These are phyloP conservation scores for Colletotrichum ledebouriae DNA, from an alignment of 2,329 filamentous ascomycete genomes.

Conservation along the genomic window DNA sequence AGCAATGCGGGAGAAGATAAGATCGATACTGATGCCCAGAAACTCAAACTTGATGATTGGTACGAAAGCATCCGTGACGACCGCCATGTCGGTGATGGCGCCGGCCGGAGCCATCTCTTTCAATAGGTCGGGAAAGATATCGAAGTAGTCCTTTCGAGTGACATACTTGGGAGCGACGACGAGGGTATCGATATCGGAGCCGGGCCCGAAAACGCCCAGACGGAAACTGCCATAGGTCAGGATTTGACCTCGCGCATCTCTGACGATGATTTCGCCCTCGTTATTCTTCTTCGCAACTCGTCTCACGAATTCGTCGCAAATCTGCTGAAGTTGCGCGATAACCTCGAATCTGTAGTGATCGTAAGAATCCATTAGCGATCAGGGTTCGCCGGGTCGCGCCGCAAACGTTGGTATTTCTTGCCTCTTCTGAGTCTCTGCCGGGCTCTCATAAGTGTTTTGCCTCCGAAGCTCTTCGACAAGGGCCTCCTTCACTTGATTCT, in stretches of 20 bases:
- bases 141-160: conserved; percentile 90
- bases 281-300: conserved; percentile 81
- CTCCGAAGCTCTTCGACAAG: conserved; percentile 87
- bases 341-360: conserved; percentile 71
- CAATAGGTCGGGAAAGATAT: conserved; percentile 85
- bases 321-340: conserved; percentile 80
- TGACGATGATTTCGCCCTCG: conserved; percentile 78
- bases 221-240: conserved; percentile 98
- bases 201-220: conserved; percentile 92
- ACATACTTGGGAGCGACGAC: conserved; percentile 93
- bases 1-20: conserved; percentile 86
- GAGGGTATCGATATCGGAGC: conserved; percentile 97
- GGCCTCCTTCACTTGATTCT: conserved; percentile 81
- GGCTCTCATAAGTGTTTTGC: conserved; percentile 92
- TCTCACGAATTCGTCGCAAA: conserved; percentile 89
- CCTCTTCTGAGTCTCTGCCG: conserved; percentile 87
- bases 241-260: conserved; percentile 89
- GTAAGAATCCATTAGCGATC: not conserved
- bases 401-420: conserved; percentile 52
- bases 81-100: conserved; percentile 86
- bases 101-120: conserved; percentile 80
- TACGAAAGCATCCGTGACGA: conserved; percentile 91
- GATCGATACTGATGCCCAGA: conserved; percentile 90
- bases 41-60: conserved; percentile 98
- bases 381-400: not conserved